A percentile compares a stretch with the other conserved stretches of the same genome.
These are phyloP conservation scores for Pseudogymnoascus sp. DNA, from an alignment of 2,329 filamentous ascomycete species.

Conservation along the genomic window DNA sequence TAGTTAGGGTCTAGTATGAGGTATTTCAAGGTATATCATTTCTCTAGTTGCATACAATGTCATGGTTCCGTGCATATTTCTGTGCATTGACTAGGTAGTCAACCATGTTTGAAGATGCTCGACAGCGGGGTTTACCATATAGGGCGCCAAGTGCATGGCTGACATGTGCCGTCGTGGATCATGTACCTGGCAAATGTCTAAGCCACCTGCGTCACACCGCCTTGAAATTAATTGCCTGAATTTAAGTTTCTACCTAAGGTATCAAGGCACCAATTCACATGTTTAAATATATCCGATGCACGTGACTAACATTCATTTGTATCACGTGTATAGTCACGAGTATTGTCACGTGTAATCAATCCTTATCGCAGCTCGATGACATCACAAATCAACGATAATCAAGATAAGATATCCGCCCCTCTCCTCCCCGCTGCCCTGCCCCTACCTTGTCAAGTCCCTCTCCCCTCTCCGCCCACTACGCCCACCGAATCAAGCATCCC, in stretches of 20 bases:
- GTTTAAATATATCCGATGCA: background rate
- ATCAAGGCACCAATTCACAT: background rate
- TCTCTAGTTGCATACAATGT: slow-evolving; percentile 3
- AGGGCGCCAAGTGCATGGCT: slow-evolving; percentile 1
- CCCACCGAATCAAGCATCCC: background rate
- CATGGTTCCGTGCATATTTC: background rate
- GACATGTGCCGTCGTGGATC: slow-evolving; percentile 6
- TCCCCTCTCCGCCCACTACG: background rate
- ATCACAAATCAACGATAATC: background rate
- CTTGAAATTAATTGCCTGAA: slow-evolving; percentile 1
- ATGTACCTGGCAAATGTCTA: background rate
- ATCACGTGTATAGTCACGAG: background rate
- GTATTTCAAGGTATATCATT: slow-evolving; percentile 9
- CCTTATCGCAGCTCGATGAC: background rate
- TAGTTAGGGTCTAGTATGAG: slow-evolving; percentile 1
- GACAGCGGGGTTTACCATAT: slow-evolving; percentile 6
- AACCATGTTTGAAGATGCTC: background rate
- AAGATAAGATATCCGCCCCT: slow-evolving; percentile 7
- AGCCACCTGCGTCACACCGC: slow-evolving; percentile 10
- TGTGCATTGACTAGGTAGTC: background rate
- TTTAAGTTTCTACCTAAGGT: background rate
- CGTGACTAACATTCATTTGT: background rate
- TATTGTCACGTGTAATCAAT: background rate
- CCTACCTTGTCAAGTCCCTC: background rate
- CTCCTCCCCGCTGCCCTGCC: background rate